A percentile compares a stretch with the other conserved stretches of the same genome.
Conservation (phyloP, 192 early-diverging fungal species). For the Gigaspora rosea region DNA sequence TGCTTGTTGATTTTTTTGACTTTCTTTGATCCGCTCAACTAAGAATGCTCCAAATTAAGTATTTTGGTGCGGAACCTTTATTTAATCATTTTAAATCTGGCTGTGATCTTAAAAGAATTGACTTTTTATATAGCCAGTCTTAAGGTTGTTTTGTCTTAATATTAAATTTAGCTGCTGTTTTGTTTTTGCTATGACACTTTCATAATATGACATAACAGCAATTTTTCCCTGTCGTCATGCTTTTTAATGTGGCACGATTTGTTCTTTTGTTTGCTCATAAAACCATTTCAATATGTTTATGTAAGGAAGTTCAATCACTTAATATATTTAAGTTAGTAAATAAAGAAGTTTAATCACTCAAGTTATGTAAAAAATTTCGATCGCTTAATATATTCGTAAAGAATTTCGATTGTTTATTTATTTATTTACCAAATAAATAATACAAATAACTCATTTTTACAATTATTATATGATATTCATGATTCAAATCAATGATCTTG, state of each 20-base stretch:
- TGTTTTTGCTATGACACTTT: conserved; percentile 11
- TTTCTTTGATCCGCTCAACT: background rate
- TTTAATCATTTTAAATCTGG: background rate
- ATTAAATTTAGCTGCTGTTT: conserved; percentile 10
- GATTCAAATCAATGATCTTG: no score
- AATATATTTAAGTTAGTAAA: no score
- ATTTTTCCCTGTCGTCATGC: background rate
- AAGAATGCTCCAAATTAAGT: background rate
- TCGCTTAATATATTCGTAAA: no score
- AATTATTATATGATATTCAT: no score
- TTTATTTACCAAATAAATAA: no score
- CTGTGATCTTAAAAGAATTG: background rate
- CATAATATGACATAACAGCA: conserved; percentile 10
- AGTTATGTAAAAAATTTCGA: no score
- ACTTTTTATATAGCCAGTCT: conserved; percentile 17
- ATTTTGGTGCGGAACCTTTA: background rate
- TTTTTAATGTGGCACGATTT: background rate
- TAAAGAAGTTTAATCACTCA: no score
- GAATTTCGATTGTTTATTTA: no score
- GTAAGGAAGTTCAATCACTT: no score
- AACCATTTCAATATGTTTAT: no score
- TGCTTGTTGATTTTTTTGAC: background rate
- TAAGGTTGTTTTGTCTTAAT: conserved; percentile 19
- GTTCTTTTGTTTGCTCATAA: no score
- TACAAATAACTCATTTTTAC: no score